These are phyloP conservation scores for Suhomyces sp. DNA, from an alignment of 805 yeast species.

Conservation along the genomic window DNA sequence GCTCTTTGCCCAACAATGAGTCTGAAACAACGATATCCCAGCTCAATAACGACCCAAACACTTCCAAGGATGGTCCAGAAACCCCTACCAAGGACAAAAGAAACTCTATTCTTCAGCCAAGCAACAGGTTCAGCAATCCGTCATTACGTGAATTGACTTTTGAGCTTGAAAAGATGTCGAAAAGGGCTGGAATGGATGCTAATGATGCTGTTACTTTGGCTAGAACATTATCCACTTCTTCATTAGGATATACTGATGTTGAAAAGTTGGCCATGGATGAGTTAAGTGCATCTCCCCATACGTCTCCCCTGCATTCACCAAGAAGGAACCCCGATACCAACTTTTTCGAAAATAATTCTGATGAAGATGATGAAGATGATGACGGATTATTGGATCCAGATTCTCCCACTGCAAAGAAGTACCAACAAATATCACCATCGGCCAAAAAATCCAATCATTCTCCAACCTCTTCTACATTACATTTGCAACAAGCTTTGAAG, in stretches of 20 bases:
- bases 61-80: background rate
- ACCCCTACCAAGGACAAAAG: constrained; percentile 3
- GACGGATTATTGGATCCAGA: constrained; percentile 13
- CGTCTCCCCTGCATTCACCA: constrained; percentile 12
- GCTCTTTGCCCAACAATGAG: background rate
- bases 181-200: constrained; percentile 73
- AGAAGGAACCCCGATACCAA: constrained; percentile 1
- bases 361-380: background rate
- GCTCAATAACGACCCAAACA: background rate
- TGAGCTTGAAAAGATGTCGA: constrained; percentile 72
- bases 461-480: constrained; percentile 9
- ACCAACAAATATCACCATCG: constrained; percentile 4
- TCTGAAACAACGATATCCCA: background rate
- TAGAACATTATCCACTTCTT: constrained; percentile 68
- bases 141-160: constrained; percentile 68
- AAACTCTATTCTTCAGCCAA: constrained; percentile 5
- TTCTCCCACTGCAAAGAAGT: constrained; percentile 9
- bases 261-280: constrained; percentile 32
- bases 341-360: background rate
- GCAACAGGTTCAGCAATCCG: constrained; percentile 42
- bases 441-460: background rate
- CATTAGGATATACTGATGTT: constrained; percentile 55
- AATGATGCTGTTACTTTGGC: constrained; percentile 83
- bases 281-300: constrained; percentile 6
- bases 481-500: constrained; percentile 16